A percentile compares a stretch with the other conserved stretches of the same genome.
These are phyloP conservation scores for Phylloporus sp. DNA, from an alignment of 768 basidiomycete species.

Conservation along the genomic window DNA sequence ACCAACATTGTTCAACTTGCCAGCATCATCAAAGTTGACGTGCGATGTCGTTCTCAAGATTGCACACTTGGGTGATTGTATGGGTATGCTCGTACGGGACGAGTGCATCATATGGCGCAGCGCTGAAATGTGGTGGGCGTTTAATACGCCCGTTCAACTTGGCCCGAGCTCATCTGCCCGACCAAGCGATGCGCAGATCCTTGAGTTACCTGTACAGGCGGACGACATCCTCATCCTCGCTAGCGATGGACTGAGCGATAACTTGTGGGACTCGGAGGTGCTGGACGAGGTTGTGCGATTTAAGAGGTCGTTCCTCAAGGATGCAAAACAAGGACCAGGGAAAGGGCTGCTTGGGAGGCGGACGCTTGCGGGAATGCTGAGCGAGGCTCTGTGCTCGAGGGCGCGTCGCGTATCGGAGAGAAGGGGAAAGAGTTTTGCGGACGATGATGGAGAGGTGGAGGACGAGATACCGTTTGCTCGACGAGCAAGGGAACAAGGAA, in stretches of 20 bases:
- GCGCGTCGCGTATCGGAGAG: conserved; percentile 67
- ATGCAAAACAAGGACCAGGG: conserved; percentile 12
- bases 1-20: conserved; percentile 17
- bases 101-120: conserved; percentile 80
- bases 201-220: conserved; percentile 62
- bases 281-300: conserved; percentile 74
- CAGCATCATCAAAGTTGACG: conserved; percentile 31
- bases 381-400: conserved; percentile 77
- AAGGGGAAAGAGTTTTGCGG: conserved; percentile 21
- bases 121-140: conserved; percentile 91
- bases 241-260: conserved; percentile 79
- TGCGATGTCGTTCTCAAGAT: conserved; percentile 68
- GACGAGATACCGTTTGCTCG: conserved; percentile 79
- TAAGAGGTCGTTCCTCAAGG: conserved; percentile 36
- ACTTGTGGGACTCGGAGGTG: conserved; percentile 86
- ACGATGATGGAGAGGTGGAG: conserved; percentile 28
- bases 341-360: conserved; percentile 40
- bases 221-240: conserved; percentile 81
- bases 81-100: conserved; percentile 80
- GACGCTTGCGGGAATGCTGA: conserved; percentile 65
- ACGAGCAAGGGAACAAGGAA: conserved; percentile 72
- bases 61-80: conserved; percentile 85
- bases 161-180: conserved; percentile 58
- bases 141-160: conserved; percentile 65
- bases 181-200: conserved; percentile 64